Percentiles rank a stretch among this genome's conserved stretches.
Evolutionary conservation across 2,329 filamentous ascomycete genomes (phyloP).

Genomic region (Xylariaceae sp.): DNA sequence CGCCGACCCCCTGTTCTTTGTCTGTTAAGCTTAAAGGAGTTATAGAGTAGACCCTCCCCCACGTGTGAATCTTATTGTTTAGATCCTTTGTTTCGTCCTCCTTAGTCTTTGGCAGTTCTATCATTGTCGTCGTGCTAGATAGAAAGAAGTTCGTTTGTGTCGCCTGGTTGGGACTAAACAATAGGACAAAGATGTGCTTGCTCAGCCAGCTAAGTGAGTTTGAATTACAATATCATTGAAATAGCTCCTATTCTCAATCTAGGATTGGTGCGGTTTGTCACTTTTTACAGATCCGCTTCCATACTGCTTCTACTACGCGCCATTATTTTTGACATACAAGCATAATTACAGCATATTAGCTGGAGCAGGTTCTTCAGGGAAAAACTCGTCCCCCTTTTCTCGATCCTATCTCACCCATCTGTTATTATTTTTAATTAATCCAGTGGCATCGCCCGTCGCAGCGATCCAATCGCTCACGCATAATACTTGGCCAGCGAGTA

Average conservation of each 20-base stretch:
- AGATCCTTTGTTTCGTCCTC: background rate
- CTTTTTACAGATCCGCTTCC: background rate
- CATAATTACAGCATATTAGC: background rate
- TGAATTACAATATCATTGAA: background rate
- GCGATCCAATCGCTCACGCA: too few species aligned
- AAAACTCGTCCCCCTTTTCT: too few species aligned
- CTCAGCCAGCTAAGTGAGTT: background rate
- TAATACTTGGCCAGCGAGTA: too few species aligned
- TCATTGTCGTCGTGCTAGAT: background rate
- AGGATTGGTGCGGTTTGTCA: background rate
- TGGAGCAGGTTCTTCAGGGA: conserved; percentile 18
- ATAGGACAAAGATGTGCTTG: conserved; percentile 5
- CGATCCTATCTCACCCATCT: too few species aligned
- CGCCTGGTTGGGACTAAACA: conserved; percentile 4
- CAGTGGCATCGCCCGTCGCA: too few species aligned
- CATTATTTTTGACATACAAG: background rate
- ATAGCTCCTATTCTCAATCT: background rate
- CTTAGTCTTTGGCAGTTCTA: background rate
- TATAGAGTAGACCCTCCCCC: background rate
- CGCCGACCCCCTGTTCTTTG: conserved; percentile 1
- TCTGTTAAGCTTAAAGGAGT: background rate
- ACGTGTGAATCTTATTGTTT: conserved; percentile 17
- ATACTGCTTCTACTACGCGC: background rate
- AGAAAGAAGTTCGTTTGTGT: background rate
- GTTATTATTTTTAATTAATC: too few species aligned